Conservation (phyloP, 768 basidiomycete genomes). For the Lyophyllum semitale region DNA sequence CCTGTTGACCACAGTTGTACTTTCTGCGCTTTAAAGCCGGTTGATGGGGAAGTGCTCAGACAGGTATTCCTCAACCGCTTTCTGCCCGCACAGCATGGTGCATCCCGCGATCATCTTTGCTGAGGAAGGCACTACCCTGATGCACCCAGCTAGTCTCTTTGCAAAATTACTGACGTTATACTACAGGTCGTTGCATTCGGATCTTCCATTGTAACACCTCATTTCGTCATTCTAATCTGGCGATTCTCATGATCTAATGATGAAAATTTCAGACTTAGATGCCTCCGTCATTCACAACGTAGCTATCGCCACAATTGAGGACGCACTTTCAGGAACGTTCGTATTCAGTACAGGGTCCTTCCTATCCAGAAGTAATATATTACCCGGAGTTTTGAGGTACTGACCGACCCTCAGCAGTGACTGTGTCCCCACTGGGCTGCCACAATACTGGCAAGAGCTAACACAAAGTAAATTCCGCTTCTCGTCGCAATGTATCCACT, state of each 20-base stretch:
- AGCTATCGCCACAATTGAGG: slow-evolving; percentile 39
- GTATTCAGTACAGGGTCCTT: slow-evolving; percentile 42
- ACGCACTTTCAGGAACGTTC: slow-evolving; percentile 37
- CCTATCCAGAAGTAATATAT: slow-evolving; percentile 48
- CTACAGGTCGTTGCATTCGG: slow-evolving; percentile 41
- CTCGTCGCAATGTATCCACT: not conserved
- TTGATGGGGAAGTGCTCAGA: not conserved
- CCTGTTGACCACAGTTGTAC: not conserved
- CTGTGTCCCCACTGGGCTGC: slow-evolving; percentile 51
- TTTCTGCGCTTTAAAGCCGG: not conserved
- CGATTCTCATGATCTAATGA: not conserved
- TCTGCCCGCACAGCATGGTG: not conserved
- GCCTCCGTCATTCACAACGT: slow-evolving; percentile 33
- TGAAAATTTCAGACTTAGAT: slow-evolving; percentile 17
- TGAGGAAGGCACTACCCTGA: too few relatives aligned
- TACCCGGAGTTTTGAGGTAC: slow-evolving; percentile 40
- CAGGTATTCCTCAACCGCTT: not conserved
- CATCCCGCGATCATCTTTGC: not conserved
- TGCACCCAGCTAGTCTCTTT: too few relatives aligned
- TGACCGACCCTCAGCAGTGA: slow-evolving; percentile 48
- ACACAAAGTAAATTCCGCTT: slow-evolving; percentile 15
- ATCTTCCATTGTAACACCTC: slow-evolving; percentile 46
- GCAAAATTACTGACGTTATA: too few relatives aligned
- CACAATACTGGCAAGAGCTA: slow-evolving; percentile 25
- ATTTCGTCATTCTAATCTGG: slow-evolving; percentile 20